A percentile compares a stretch with the other conserved stretches of the same genome.
phyloP scores from a whole-genome alignment of 1,284 basidiomycete genomes.

The Papiliotrema flavescens region DNA sequence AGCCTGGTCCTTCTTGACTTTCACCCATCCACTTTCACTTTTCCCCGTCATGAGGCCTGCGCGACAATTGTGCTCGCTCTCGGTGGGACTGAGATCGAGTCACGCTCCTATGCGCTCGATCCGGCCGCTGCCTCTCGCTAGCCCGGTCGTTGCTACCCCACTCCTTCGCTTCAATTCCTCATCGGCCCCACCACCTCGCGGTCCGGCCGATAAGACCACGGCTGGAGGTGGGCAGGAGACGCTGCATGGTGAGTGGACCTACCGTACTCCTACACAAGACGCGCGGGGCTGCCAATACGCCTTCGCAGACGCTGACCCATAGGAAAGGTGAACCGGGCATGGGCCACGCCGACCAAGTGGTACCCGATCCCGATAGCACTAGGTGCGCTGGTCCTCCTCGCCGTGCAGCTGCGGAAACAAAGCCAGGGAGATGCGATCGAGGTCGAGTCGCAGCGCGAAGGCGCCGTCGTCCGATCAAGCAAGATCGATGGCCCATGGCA shows the following conservation, averaged over 20 bases:
- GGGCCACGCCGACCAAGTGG: conserved; percentile 92
- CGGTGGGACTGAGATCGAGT: background rate
- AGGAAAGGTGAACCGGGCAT: conserved; percentile 59
- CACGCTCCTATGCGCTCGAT: background rate
- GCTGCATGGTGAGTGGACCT: no score
- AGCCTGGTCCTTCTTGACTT: background rate
- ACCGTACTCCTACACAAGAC: no score
- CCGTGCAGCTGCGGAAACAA: conserved; percentile 62
- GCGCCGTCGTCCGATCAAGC: conserved; percentile 65
- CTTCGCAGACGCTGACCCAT: background rate
- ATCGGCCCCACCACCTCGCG: background rate
- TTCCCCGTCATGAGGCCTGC: background rate
- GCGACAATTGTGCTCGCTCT: background rate
- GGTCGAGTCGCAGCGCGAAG: conserved; percentile 52
- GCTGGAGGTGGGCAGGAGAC: no score
- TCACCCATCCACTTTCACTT: background rate
- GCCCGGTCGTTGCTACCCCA: background rate
- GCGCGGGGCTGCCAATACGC: no score
- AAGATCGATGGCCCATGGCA: conserved; percentile 77
- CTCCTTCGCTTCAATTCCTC: conserved; percentile 8
- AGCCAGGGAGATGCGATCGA: conserved; percentile 34
- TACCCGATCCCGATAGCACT: conserved; percentile 90
- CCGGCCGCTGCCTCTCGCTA: no score
- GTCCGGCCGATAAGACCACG: background rate
- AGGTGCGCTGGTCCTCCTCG: conserved; percentile 79